phyloP scores from a whole-genome alignment of 2,329 filamentous ascomycete genomes.

The Amauroascus niger region DNA sequence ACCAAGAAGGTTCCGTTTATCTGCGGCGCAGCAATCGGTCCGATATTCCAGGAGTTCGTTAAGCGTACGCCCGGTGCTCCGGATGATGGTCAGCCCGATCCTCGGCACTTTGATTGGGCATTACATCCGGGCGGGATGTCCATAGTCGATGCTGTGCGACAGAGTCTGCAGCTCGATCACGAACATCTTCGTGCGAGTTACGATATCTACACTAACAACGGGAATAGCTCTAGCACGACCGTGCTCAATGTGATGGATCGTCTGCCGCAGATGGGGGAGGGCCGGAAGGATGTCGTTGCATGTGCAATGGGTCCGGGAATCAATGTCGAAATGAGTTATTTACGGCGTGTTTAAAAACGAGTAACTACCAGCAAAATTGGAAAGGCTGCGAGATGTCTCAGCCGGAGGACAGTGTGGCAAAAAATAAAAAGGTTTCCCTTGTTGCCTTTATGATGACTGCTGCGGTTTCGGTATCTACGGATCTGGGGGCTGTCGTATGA shows the following conservation, averaged over 20 bases:
- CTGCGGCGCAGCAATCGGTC: neutral
- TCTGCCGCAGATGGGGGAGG: neutral
- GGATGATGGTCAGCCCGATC: neutral
- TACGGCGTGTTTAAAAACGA: neutral
- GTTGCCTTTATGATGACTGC: neutral
- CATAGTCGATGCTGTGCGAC: constrained; percentile 1
- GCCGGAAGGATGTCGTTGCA: constrained; percentile 3
- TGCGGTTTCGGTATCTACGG: too few species aligned
- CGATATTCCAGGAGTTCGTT: constrained; percentile 3
- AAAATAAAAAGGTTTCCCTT: neutral
- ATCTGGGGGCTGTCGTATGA: too few species aligned
- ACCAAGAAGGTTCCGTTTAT: constrained; percentile 1
- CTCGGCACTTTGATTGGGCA: constrained; percentile 6
- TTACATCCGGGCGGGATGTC: constrained; percentile 5
- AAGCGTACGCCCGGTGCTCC: neutral
- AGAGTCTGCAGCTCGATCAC: neutral
- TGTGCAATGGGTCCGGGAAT: constrained; percentile 9
- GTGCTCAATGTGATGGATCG: constrained; percentile 2
- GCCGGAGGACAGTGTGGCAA: too few species aligned
- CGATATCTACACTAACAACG: constrained; percentile 6
- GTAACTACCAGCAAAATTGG: too few species aligned
- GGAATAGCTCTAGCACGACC: constrained; percentile 3
- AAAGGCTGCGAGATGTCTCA: neutral
- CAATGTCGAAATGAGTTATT: constrained; percentile 6
- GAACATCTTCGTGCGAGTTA: constrained; percentile 8